Conservation (phyloP, 2,329 filamentous ascomycete species). For the Xylaria sp. region DNA sequence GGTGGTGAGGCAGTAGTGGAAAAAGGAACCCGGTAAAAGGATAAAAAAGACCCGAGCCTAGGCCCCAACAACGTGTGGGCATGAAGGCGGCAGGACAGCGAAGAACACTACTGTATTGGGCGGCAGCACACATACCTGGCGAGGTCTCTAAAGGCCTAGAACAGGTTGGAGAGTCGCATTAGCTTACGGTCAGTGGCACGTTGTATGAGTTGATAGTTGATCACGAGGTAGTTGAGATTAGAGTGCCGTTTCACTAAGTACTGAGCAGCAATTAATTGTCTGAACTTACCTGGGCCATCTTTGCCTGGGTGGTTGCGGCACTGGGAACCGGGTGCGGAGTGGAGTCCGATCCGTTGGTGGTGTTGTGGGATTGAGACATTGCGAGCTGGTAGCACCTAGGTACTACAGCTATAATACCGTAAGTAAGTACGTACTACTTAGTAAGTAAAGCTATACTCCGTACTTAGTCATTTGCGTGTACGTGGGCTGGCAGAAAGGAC, state of each 20-base stretch:
- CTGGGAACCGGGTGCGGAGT: conserved; percentile 32
- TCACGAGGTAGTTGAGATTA: conserved; percentile 6
- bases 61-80: conserved; percentile 10
- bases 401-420: neutral
- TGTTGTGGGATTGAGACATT: conserved; percentile 44
- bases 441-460: neutral
- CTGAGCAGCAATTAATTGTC: conserved; percentile 14
- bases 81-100: conserved; percentile 5
- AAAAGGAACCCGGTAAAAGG: neutral
- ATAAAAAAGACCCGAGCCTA: conserved; percentile 12
- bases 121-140: conserved; percentile 46
- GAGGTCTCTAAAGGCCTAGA: conserved; percentile 52
- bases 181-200: conserved; percentile 30
- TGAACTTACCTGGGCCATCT: conserved; percentile 45
- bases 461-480: too few species aligned
- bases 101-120: conserved; percentile 14
- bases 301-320: conserved; percentile 41
- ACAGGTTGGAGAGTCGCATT: conserved; percentile 37
- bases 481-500: neutral
- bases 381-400: neutral
- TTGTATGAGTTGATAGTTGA: neutral
- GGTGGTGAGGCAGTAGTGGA: neutral
- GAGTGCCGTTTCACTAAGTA: neutral
- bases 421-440: too few species aligned
- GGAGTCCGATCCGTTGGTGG: conserved; percentile 30